Evolutionary conservation across 257 asterid species (phyloP), one percentile per base, ranked within the genome.

Genomic region (Gentiana macrophylla): DNA sequence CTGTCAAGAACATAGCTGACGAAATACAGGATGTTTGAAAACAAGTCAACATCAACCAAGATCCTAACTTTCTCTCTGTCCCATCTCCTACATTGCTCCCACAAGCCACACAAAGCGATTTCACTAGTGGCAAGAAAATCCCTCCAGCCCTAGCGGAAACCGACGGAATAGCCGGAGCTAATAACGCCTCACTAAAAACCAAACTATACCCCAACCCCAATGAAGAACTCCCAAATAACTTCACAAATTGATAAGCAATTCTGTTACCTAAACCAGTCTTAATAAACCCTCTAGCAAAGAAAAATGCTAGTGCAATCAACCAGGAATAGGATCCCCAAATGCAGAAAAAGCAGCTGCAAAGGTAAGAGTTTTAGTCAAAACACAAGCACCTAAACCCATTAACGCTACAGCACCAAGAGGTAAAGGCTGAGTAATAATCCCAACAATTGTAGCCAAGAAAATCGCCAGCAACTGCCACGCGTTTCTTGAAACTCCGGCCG

Each of bases 111-210:
- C 96, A 91, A 0, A 91, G 84, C 2, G 95, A 87, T 61, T 91
- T 87, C 60, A 91, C 98, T 61, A 91, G 57, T 2, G 98, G 98
- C 74, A 91, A 55, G 64, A 91, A 91, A 36, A 91, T 91, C 52
- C 98, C 98, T 34, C 96, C 98, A 1, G 98, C 98, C 32, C 96
- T 75, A 0, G 98, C 98, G 0, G 98, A 91, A 49, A 91, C 98
- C 0, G 96, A 87, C 4, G 98, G 98, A 36, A 91, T 87, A 1
- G 98, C 98, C 3, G 96, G 98, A 5, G 96, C 98, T 56, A 91
- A 74, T 10, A 91, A 79, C 8, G 98, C 98, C 61, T 91, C 96
- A n/a, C 98, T 87, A 61, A 91, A 84, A 49, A 91, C 98, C 57
- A 91, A 77, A 74, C 96, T 87, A 66, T 91, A 91, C 2, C 98